phyloP scores from a whole-genome alignment of 2,329 filamentous ascomycete genomes.

The Fusarium sp. region DNA sequence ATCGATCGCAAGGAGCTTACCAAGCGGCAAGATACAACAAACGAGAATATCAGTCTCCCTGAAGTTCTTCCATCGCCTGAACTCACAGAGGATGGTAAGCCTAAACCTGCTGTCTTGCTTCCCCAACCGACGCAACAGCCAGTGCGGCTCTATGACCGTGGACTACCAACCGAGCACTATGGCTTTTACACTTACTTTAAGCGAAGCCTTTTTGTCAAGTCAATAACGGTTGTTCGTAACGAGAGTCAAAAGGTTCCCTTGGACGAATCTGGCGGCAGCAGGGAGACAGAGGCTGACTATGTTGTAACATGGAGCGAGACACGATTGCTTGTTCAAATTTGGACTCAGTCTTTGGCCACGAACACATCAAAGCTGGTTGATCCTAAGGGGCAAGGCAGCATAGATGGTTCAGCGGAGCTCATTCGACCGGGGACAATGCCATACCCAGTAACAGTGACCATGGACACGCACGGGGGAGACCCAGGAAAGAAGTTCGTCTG shows the following conservation, averaged over 20 bases:
- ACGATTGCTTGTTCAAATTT: conserved; percentile 74
- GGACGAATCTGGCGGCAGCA: conserved; percentile 69
- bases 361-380: conserved; percentile 58
- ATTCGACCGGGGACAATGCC: conserved; percentile 71
- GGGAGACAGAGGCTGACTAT: conserved; percentile 65
- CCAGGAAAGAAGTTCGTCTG: conserved; percentile 66
- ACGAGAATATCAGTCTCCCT: conserved; percentile 47
- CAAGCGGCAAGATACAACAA: conserved; percentile 39
- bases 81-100: conserved; percentile 76
- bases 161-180: conserved; percentile 85
- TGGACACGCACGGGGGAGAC: conserved; percentile 74
- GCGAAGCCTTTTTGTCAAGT: conserved; percentile 85
- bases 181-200: conserved; percentile 95
- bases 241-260: conserved; percentile 57
- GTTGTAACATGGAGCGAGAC: conserved; percentile 72
- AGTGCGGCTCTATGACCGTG: conserved; percentile 86
- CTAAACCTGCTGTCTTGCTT: conserved; percentile 78
- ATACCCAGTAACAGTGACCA: conserved; percentile 71
- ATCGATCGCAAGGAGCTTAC: conserved; percentile 48
- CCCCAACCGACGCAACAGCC: conserved; percentile 81
- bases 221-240: conserved; percentile 60
- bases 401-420: conserved; percentile 49
- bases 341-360: conserved; percentile 66
- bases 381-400: conserved; percentile 49
- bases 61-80: conserved; percentile 73